A percentile compares a stretch with the other conserved stretches of the same genome.
phyloP scores from a whole-genome alignment of 2,329 filamentous ascomycete species.

The Fusarium nygamai region DNA sequence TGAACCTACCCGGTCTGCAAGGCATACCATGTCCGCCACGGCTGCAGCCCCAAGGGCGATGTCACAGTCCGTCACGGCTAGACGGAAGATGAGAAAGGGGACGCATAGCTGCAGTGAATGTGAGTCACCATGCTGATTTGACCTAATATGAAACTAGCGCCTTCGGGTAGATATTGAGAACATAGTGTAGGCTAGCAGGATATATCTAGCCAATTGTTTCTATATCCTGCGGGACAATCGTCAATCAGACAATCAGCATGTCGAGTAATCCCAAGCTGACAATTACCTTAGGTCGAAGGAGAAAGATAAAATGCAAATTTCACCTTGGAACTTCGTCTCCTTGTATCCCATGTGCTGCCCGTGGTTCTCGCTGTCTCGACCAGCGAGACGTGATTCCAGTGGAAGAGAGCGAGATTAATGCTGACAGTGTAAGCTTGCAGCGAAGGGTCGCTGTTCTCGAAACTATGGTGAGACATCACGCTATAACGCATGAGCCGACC shows the following conservation, averaged over 20 bases:
- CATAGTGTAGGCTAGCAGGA: rapidly evolving
- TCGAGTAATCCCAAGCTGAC: rapidly evolving
- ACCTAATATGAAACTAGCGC: rapidly evolving
- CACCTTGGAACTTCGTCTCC: not conserved
- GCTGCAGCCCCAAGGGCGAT: not conserved
- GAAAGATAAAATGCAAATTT: not conserved
- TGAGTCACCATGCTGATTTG: rapidly evolving
- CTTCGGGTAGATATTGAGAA: rapidly evolving
- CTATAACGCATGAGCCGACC: no score
- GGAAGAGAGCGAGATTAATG: not conserved
- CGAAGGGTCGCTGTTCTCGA: not conserved
- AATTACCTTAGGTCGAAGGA: not conserved
- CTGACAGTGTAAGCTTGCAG: not conserved
- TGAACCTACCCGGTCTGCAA: not conserved
- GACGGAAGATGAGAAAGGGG: not conserved
- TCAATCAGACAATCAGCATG: no score
- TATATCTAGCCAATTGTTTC: no score
- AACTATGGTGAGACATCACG: not conserved
- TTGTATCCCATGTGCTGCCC: not conserved
- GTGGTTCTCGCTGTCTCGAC: not conserved
- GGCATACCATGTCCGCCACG: not conserved
- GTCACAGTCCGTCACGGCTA: not conserved
- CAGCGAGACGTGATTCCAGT: not conserved
- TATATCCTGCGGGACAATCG: no score
- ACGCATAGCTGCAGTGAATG: not conserved